Base-by-base conservation (phyloP, 1,284 basidiomycete species). In the Wolfiporia cocos region DNA sequence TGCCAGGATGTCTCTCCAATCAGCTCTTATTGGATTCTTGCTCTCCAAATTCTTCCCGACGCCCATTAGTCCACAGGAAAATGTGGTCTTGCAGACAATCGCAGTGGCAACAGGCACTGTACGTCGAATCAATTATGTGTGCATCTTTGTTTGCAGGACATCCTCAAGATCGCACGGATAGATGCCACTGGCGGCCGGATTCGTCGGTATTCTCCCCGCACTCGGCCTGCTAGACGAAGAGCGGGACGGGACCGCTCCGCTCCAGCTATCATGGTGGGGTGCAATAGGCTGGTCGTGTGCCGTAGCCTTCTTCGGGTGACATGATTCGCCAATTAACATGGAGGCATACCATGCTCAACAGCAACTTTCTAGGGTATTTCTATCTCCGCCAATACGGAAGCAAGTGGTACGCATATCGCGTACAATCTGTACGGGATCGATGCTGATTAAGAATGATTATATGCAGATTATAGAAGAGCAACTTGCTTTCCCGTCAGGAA, bases 391-490 rank as follows among this genome's bases (percentile, higher is more conserved):
- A 1, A 74, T 98, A 31, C 80, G 94, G 34, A 87, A 91, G 55
- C 92, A 96, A 78, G 92, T 96, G 58, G 87, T 89, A 55, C 23
- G 81, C 68, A 23, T 5, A 6, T 5, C n/a, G 2, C 10, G 26
- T 22, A 28, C 4, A 6, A 12, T 12, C 12, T 24, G 12, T 20
- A 24, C 9, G 6, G 17, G 14, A 4, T 10, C 4, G 7, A 24
- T 19, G 2, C 6, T 39, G 3, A 29, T 12, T 6, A 5, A 9
- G 4, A n/a, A 12, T 19, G 14, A 4, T 31, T 17, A 19, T 24
- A n/a, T n/a, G n/a, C n/a, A 92, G 83, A 94, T 98, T 44, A 81
- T 98, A 33, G 86, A 93, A 60, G 94, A 98, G 61, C 84, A 95
- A 61, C 78, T 98, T 12, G 73, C 88, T 1, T 98, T 98, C 53